phyloP scores from a whole-genome alignment of 305 asterid species.

The Withania somnifera region DNA sequence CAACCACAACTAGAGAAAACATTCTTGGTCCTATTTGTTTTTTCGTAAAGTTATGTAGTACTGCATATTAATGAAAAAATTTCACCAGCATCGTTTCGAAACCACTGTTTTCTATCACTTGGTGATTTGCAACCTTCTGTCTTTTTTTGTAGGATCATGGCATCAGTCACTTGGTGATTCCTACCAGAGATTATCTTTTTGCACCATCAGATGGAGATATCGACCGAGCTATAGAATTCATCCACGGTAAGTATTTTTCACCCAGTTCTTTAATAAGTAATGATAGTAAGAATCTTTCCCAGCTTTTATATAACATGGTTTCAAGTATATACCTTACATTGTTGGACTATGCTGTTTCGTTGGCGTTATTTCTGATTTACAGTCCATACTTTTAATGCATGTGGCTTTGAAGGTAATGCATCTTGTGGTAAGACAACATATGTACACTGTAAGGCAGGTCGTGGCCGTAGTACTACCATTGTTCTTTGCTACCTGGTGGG shows the following conservation, averaged over 20 bases:
- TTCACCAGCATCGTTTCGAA: not conserved
- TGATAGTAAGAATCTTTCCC: not conserved
- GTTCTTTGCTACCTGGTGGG: slow-evolving; percentile 82
- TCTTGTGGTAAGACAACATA: slow-evolving; percentile 55
- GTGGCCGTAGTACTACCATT: slow-evolving; percentile 89
- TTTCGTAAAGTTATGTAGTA: not conserved
- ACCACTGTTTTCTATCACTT: not conserved
- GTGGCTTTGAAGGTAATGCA: slow-evolving; percentile 38
- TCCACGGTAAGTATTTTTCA: slow-evolving; percentile 36
- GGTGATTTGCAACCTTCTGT: not conserved
- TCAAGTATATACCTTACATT: not conserved
- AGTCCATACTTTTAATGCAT: not conserved
- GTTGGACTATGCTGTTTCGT: not conserved
- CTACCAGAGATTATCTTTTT: slow-evolving; percentile 91
- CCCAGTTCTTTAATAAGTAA: not conserved
- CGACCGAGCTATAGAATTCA: slow-evolving; percentile 67
- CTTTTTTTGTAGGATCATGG: slow-evolving; percentile 35
- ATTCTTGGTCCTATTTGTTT: not conserved
- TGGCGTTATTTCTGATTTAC: not conserved
- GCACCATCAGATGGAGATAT: slow-evolving; percentile 72
- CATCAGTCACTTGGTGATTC: slow-evolving; percentile 76
- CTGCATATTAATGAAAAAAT: not conserved
- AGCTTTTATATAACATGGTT: not conserved
- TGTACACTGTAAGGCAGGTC: slow-evolving; percentile 86
- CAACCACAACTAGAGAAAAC: not conserved